Evolutionary conservation across 78 protist species (phyloP).

Genomic region (Goniomonas avonlea): DNA sequence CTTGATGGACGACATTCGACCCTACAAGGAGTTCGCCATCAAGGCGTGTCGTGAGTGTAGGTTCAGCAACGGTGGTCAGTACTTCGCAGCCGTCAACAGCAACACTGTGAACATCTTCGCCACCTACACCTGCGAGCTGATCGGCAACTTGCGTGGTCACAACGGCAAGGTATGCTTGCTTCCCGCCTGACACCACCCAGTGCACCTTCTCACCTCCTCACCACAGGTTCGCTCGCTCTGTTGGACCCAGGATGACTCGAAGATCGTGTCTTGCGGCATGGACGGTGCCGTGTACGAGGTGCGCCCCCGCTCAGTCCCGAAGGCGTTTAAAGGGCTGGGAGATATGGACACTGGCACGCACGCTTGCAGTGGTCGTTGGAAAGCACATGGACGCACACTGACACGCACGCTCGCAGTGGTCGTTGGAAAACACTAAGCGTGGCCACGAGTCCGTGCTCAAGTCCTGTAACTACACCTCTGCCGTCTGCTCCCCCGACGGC

Average conservation of each 20-base stretch:
- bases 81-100: slow-evolving; percentile 46
- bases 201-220: background rate
- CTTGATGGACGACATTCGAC: slow-evolving; percentile 42
- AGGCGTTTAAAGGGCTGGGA: too few relatives aligned
- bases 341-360: too few relatives aligned
- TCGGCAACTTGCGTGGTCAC: slow-evolving; percentile 52
- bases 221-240: background rate
- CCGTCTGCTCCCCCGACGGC: slow-evolving; percentile 46
- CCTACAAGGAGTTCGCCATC: slow-evolving; percentile 42
- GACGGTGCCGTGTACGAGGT: slow-evolving; percentile 77
- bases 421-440: slow-evolving; percentile 21
- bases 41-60: slow-evolving; percentile 43
- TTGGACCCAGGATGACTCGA: slow-evolving; percentile 16
- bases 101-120: slow-evolving; percentile 42
- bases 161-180: slow-evolving; percentile 33
- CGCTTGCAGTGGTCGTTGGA: too few relatives aligned
- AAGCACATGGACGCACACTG: too few relatives aligned
- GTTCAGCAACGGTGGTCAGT: slow-evolving; percentile 59
- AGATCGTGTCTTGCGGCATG: slow-evolving; percentile 27
- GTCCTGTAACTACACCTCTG: slow-evolving; percentile 36
- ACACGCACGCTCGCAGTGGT: too few relatives aligned
- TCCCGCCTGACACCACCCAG: too few relatives aligned
- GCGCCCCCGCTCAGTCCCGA: too few relatives aligned
- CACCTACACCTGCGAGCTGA: slow-evolving; percentile 50
- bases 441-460: slow-evolving; percentile 42